A percentile compares a stretch with the other conserved stretches of the same genome.
Conservation (phyloP, 2,329 filamentous ascomycete genomes). For the Aureobasidium sp. region DNA sequence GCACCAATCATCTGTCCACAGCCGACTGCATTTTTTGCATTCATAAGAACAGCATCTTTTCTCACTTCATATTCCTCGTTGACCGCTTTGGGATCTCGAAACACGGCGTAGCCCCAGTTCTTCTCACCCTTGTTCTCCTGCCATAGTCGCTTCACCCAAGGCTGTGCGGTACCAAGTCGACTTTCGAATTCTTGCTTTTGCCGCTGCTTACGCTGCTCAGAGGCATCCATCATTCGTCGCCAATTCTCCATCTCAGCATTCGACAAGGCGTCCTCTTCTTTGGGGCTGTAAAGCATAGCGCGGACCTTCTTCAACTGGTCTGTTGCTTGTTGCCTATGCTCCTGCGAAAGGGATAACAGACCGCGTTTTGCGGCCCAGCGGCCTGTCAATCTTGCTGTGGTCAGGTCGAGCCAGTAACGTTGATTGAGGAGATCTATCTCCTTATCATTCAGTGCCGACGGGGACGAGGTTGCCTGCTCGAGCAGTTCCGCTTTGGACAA, state of each 20-base stretch:
- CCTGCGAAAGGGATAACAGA: neutral
- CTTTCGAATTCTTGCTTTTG: neutral
- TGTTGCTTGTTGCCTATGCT: neutral
- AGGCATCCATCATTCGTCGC: neutral
- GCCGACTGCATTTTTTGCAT: neutral
- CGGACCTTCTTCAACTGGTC: neutral
- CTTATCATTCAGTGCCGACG: neutral
- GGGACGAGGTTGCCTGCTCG: neutral
- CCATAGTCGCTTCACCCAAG: neutral
- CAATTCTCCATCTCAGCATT: neutral
- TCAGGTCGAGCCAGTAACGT: neutral
- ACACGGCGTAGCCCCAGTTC: conserved; percentile 1
- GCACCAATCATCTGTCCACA: neutral
- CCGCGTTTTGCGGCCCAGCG: neutral
- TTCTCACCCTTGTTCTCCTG: neutral
- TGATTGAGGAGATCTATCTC: neutral
- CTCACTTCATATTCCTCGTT: neutral
- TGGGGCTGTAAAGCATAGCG: neutral
- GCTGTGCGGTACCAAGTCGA: neutral
- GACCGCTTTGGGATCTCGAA: neutral
- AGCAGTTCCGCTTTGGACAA: neutral
- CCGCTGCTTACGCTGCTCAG: neutral
- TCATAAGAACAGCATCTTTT: neutral
- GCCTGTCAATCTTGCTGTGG: neutral
- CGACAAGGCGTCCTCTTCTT: neutral